phyloP scores from a whole-genome alignment of 2,329 filamentous ascomycete genomes.

The Epichloe gansuensis region DNA sequence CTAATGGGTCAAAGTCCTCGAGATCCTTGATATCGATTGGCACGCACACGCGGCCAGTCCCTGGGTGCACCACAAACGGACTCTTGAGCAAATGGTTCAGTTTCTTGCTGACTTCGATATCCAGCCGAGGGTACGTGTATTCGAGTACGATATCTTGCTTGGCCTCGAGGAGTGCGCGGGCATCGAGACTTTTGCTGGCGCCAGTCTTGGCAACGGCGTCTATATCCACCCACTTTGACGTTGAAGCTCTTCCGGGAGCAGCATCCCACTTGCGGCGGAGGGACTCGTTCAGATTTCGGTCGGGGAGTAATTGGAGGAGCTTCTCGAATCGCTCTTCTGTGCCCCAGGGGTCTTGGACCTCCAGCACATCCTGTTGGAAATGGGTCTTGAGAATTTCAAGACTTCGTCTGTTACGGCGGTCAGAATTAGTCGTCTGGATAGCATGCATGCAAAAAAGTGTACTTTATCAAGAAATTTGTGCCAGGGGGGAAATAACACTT shows the following conservation, averaged over 20 bases:
- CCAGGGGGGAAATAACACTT: slow-evolving; percentile 17
- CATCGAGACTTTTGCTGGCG: slow-evolving; percentile 57
- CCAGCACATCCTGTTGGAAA: slow-evolving; percentile 72
- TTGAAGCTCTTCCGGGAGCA: slow-evolving; percentile 61
- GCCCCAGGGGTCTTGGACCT: slow-evolving; percentile 76
- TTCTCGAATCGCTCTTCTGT: slow-evolving; percentile 57
- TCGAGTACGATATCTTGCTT: slow-evolving; percentile 95
- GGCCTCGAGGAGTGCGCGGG: slow-evolving; percentile 63
- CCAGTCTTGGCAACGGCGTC: slow-evolving; percentile 70
- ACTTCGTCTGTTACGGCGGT: slow-evolving; percentile 46
- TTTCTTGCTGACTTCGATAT: slow-evolving; percentile 95
- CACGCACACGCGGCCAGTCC: slow-evolving; percentile 87
- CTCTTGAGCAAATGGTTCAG: slow-evolving; percentile 96
- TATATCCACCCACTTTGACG: slow-evolving; percentile 88
- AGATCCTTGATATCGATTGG: slow-evolving; percentile 67
- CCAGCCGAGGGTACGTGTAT: slow-evolving; percentile 93
- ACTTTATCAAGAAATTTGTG: not conserved
- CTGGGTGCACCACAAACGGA: slow-evolving; percentile 91
- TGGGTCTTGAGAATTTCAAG: slow-evolving; percentile 72
- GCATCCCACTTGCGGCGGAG: slow-evolving; percentile 86
- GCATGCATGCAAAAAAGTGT: not conserved
- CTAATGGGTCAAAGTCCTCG: slow-evolving; percentile 75
- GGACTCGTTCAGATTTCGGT: slow-evolving; percentile 62
- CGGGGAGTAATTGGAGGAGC: slow-evolving; percentile 74
- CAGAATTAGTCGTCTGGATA: too few species aligned